phyloP scores from a whole-genome alignment of 371 early-diverging fungal species.

The Lichtheimia corymbifera region DNA sequence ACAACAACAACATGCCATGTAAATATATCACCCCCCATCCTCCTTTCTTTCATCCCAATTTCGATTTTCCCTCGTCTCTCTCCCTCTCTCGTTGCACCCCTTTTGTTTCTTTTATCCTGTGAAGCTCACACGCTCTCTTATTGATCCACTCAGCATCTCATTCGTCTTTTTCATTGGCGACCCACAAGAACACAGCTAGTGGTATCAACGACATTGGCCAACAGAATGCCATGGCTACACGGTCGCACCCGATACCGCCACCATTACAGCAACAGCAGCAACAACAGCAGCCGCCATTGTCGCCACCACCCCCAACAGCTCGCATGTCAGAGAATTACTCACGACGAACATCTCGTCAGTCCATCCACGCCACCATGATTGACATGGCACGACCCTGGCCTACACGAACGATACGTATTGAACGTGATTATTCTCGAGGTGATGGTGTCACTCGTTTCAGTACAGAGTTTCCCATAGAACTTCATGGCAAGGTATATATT shows the following conservation, averaged over 20 bases:
- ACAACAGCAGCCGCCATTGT: background rate
- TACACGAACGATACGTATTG: constrained; percentile 25
- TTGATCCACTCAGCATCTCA: no score
- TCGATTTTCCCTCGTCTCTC: background rate
- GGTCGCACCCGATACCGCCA: constrained; percentile 1
- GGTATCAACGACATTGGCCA: constrained; percentile 1
- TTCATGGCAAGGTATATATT: constrained; percentile 43
- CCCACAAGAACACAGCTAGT: background rate
- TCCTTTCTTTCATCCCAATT: background rate
- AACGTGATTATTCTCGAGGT: constrained; percentile 50
- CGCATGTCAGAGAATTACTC: constrained; percentile 2
- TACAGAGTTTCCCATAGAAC: constrained; percentile 38
- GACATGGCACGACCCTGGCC: background rate
- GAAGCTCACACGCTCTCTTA: no score
- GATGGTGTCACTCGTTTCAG: constrained; percentile 52
- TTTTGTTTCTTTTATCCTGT: no score
- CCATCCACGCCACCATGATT: background rate
- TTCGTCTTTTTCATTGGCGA: no score
- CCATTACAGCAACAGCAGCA: background rate
- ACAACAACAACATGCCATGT: constrained; percentile 2
- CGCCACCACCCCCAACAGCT: background rate
- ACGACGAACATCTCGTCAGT: constrained; percentile 6
- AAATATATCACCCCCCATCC: background rate
- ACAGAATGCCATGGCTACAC: constrained; percentile 23
- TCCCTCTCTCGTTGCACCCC: background rate